Evolutionary conservation across 2,329 filamentous ascomycete genomes (phyloP).

Genomic region (Dactylellina sp.): DNA sequence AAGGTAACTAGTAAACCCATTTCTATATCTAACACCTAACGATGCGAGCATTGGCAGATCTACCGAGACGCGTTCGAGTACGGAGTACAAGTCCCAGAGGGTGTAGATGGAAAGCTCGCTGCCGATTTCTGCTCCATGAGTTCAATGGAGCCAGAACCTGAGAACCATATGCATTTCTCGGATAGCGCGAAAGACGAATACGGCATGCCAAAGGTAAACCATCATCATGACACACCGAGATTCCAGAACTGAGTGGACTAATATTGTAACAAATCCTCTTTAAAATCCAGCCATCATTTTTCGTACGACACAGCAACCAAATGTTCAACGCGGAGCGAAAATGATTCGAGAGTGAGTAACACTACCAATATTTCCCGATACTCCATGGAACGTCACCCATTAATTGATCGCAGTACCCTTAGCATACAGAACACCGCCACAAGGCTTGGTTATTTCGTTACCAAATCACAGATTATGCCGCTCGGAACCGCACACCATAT

Average conservation of each 20-base stretch:
- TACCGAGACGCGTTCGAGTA: conserved; percentile 61
- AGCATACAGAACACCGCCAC: conserved; percentile 58
- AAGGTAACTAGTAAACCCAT: too few relatives aligned
- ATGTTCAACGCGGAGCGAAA: conserved; percentile 44
- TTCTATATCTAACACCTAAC: too few relatives aligned
- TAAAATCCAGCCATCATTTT: conserved; percentile 20
- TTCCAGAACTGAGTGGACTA: conserved; percentile 17
- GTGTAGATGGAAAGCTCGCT: conserved; percentile 58
- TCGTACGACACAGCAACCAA: conserved; percentile 11
- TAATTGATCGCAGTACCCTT: background rate
- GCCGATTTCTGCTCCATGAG: conserved; percentile 59
- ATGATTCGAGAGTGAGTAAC: conserved; percentile 60
- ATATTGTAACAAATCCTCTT: too few relatives aligned
- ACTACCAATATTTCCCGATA: background rate
- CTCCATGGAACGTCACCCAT: background rate
- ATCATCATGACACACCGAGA: background rate
- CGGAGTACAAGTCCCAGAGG: conserved; percentile 55
- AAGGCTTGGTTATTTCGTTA: conserved; percentile 57
- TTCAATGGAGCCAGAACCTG: conserved; percentile 42
- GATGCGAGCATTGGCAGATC: too few relatives aligned
- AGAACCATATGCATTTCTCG: conserved; percentile 57
- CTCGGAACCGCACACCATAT: conserved; percentile 58
- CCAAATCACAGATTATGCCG: conserved; percentile 58
- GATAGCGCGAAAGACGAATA: conserved; percentile 57
- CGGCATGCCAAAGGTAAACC: conserved; percentile 58